phyloP scores from a whole-genome alignment of 768 basidiomycete species.

The Strobilomyces confusus region DNA sequence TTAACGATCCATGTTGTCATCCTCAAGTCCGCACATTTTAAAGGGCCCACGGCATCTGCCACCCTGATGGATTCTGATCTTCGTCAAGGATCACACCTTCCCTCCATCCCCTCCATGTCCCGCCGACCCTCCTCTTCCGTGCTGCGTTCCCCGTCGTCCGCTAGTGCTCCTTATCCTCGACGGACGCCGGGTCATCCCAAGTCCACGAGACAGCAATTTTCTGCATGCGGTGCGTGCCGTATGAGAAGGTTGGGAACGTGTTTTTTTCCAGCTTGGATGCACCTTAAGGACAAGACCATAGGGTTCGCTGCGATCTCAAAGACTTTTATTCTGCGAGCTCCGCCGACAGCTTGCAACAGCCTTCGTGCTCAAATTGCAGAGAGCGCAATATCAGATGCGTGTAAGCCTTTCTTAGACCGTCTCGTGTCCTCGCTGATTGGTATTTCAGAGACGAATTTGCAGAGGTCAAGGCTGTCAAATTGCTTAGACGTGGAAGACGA shows the following conservation, averaged over 20 bases:
- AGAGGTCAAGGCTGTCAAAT: conserved; percentile 85
- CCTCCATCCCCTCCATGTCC: conserved; percentile 45
- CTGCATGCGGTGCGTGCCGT: conserved; percentile 92
- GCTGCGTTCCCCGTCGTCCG: conserved; percentile 23
- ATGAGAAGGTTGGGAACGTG: conserved; percentile 62
- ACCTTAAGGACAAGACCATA: conserved; percentile 26
- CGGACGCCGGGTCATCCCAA: conserved; percentile 62
- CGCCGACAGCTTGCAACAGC: conserved; percentile 37
- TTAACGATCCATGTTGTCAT: conserved; percentile 21
- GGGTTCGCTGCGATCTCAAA: conserved; percentile 92
- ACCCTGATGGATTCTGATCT: conserved; percentile 22
- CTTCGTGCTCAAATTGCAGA: conserved; percentile 82
- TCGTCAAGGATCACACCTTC: conserved; percentile 15
- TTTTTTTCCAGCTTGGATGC: not conserved
- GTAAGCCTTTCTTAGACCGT: conserved; percentile 46
- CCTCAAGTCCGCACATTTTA: conserved; percentile 21
- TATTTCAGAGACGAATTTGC: conserved; percentile 79
- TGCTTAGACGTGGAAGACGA: conserved; percentile 72
- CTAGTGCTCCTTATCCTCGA: conserved; percentile 38
- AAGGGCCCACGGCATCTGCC: conserved; percentile 9
- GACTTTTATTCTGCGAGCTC: conserved; percentile 59
- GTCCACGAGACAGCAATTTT: conserved; percentile 79
- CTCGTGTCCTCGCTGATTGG: conserved; percentile 5
- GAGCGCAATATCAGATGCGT: conserved; percentile 92
- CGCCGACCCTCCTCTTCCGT: conserved; percentile 45